These are phyloP conservation scores for Globisporangium yorkense DNA, from an alignment of 352 stramenopile genomes.

Conservation along the genomic window DNA sequence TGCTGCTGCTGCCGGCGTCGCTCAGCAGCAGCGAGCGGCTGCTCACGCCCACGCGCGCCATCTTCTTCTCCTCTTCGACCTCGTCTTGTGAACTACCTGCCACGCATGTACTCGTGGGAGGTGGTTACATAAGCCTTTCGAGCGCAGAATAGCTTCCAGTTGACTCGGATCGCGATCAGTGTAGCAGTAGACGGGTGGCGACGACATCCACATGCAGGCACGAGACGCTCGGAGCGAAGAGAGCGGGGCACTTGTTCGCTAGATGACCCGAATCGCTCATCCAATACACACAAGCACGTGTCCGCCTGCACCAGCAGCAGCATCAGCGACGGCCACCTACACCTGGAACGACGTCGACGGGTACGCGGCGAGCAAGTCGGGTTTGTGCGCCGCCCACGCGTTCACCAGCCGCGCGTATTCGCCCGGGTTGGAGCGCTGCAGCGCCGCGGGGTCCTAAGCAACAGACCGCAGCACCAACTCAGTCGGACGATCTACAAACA, in stretches of 20 bases:
- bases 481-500: neutral
- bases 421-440: slow-evolving; percentile 65
- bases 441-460: slow-evolving; percentile 51
- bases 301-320: neutral
- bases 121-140: too few relatives aligned
- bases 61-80: neutral
- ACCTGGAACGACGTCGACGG: neutral
- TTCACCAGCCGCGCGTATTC: slow-evolving; percentile 68
- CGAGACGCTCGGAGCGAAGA: neutral
- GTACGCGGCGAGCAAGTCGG: slow-evolving; percentile 38
- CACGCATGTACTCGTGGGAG: too few relatives aligned
- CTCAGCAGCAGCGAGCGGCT: neutral
- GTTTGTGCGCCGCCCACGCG: slow-evolving; percentile 64
- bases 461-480: neutral
- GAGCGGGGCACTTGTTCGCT: neutral
- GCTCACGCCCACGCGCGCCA: slow-evolving; percentile 6
- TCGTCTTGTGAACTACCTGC: too few relatives aligned
- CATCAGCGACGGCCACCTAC: neutral
- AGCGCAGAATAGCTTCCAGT: too few relatives aligned
- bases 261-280: neutral
- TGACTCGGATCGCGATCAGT: too few relatives aligned
- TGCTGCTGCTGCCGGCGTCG: neutral
- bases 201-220: too few relatives aligned
- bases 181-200: too few relatives aligned
- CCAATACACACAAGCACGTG: neutral